Percentiles rank a stretch among this genome's conserved stretches.
These are phyloP conservation scores for Penicillium tannophilum DNA, from an alignment of 495 filamentous ascomycete genomes.

Conservation along the genomic window DNA sequence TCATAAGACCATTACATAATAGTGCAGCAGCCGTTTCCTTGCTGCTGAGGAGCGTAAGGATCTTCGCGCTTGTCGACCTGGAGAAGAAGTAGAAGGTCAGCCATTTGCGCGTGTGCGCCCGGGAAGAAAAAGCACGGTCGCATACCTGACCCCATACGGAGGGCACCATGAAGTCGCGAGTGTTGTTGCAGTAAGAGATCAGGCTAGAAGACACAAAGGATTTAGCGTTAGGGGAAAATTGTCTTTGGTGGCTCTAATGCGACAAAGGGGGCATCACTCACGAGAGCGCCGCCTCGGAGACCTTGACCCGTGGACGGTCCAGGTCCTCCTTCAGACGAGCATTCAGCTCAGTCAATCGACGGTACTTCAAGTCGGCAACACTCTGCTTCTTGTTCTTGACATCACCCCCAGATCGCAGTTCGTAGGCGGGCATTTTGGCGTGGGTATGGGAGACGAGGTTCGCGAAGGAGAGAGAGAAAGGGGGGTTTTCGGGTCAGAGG, in stretches of 20 bases:
- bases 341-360: slow-evolving; percentile 95
- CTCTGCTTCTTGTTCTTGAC: slow-evolving; percentile 98
- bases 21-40: slow-evolving; percentile 77
- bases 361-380: slow-evolving; percentile 96
- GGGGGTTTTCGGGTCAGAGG: slow-evolving; percentile 6
- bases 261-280: slow-evolving; percentile 48
- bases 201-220: slow-evolving; percentile 57
- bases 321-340: slow-evolving; percentile 90
- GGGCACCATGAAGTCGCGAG: slow-evolving; percentile 98
- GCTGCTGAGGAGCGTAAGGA: slow-evolving; percentile 93
- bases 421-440: slow-evolving; percentile 53
- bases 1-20: slow-evolving; percentile 74
- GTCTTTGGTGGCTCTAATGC: neutral
- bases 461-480: slow-evolving; percentile 7
- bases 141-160: slow-evolving; percentile 91
- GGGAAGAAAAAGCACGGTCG: slow-evolving; percentile 18
- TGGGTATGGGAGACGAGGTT: slow-evolving; percentile 2
- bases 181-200: slow-evolving; percentile 94
- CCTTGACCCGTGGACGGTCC: slow-evolving; percentile 90
- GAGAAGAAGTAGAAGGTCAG: slow-evolving; percentile 15
- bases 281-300: slow-evolving; percentile 92
- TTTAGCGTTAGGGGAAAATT: slow-evolving; percentile 14
- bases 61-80: slow-evolving; percentile 89
- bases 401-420: slow-evolving; percentile 59
- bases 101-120: slow-evolving; percentile 15